Evolutionary conservation across 2,329 filamentous ascomycete species (phyloP).

Genomic region (Pestalotiopsis fici): DNA sequence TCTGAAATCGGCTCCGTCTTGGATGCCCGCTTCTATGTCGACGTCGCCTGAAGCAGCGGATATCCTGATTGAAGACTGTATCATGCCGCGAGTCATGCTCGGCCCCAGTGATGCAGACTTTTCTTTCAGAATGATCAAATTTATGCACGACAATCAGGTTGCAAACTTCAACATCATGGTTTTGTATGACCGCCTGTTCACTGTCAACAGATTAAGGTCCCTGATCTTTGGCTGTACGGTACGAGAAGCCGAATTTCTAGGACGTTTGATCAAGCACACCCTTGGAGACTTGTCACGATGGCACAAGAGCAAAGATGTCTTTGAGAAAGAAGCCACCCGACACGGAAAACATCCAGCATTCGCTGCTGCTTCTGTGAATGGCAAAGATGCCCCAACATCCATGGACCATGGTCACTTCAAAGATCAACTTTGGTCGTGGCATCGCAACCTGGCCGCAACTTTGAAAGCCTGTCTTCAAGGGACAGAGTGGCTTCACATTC

Average conservation of each 20-base stretch:
- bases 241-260: slow-evolving; percentile 90
- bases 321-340: slow-evolving; percentile 79
- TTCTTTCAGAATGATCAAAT: slow-evolving; percentile 82
- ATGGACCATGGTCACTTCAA: slow-evolving; percentile 87
- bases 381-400: slow-evolving; percentile 70
- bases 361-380: slow-evolving; percentile 69
- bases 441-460: slow-evolving; percentile 76
- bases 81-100: slow-evolving; percentile 83
- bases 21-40: slow-evolving; percentile 70
- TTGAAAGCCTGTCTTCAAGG: slow-evolving; percentile 80
- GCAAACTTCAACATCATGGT: slow-evolving; percentile 86
- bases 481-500: slow-evolving; percentile 95
- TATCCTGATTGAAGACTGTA: slow-evolving; percentile 82
- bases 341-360: slow-evolving; percentile 72
- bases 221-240: slow-evolving; percentile 89
- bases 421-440: slow-evolving; percentile 86
- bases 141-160: slow-evolving; percentile 81
- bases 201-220: slow-evolving; percentile 75
- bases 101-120: slow-evolving; percentile 89
- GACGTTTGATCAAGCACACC: slow-evolving; percentile 82
- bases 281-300: slow-evolving; percentile 79
- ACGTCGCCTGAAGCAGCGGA: slow-evolving; percentile 71
- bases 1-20: slow-evolving; percentile 66
- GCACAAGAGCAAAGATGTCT: slow-evolving; percentile 76
- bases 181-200: slow-evolving; percentile 82